These are phyloP conservation scores for Isatis lusitanica DNA, from an alignment of 441 rosid species.

Conservation along the genomic window DNA sequence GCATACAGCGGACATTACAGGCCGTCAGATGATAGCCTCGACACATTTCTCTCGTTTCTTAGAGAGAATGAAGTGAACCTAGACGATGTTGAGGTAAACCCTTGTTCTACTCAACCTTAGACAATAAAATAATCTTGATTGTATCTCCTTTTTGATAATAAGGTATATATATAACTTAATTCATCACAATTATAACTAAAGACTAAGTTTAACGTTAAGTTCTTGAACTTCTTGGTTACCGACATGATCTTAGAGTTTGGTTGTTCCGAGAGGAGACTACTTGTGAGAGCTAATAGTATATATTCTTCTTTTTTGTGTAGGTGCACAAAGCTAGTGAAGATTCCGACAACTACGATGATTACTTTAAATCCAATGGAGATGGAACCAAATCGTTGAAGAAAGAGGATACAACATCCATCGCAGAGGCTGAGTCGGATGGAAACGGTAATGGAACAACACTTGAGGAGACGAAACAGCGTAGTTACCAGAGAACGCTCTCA, in stretches of 20 bases:
- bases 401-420: slow-evolving; percentile 25
- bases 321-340: slow-evolving; percentile 68
- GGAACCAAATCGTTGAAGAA: slow-evolving; percentile 8
- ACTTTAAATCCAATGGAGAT: slow-evolving; percentile 31
- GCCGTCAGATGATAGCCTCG: slow-evolving; percentile 73
- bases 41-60: slow-evolving; percentile 59
- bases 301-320: slow-evolving; percentile 36
- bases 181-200: no score
- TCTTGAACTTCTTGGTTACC: neutral
- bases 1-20: slow-evolving; percentile 93
- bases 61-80: slow-evolving; percentile 64
- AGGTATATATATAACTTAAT: no score
- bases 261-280: neutral
- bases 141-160: neutral
- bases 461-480: slow-evolving; percentile 27
- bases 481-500: slow-evolving; percentile 74
- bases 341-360: slow-evolving; percentile 50
- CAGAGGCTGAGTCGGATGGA: slow-evolving; percentile 30
- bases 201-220: no score
- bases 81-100: slow-evolving; percentile 66
- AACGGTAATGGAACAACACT: slow-evolving; percentile 16
- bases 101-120: neutral
- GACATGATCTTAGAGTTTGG: neutral
- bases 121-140: neutral
- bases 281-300: neutral